Evolutionary conservation across 2,329 filamentous ascomycete species (phyloP).

Genomic region (Zymoseptoria ardabiliae): DNA sequence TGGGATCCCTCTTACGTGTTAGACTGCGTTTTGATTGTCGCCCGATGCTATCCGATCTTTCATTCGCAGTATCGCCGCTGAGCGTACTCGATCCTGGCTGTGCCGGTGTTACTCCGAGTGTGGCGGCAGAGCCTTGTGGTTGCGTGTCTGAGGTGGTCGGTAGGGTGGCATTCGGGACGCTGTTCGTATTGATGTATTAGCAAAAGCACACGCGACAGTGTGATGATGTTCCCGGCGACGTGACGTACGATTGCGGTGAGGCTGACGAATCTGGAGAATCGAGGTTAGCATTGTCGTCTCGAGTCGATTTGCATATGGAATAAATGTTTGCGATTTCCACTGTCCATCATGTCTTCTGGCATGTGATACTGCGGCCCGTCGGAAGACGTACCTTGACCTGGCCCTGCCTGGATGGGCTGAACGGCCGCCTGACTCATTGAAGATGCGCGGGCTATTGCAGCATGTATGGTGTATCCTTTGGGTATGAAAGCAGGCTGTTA

Average conservation of each 20-base stretch:
- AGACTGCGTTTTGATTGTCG: slow-evolving; percentile 41
- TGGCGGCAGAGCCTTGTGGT: slow-evolving; percentile 3
- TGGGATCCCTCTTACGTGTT: slow-evolving; percentile 38
- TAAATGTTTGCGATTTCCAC: not conserved
- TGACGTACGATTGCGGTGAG: slow-evolving; percentile 17
- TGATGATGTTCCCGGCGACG: slow-evolving; percentile 12
- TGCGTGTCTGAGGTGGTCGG: slow-evolving; percentile 4
- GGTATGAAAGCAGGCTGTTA: not conserved
- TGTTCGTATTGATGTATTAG: slow-evolving; percentile 8
- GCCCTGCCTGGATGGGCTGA: slow-evolving; percentile 19
- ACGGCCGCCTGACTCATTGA: slow-evolving; percentile 24
- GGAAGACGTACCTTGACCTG: slow-evolving; percentile 19
- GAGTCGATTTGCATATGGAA: not conserved
- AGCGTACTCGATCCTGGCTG: slow-evolving; percentile 28
- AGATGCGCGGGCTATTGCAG: slow-evolving; percentile 11
- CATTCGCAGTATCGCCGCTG: slow-evolving; percentile 39
- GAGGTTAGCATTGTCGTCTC: slow-evolving; percentile 4
- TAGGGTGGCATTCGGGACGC: slow-evolving; percentile 12
- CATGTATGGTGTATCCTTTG: slow-evolving; percentile 9
- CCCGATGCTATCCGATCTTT: slow-evolving; percentile 37
- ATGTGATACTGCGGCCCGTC: slow-evolving; percentile 5
- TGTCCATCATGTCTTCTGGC: not conserved
- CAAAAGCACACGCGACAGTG: slow-evolving; percentile 10
- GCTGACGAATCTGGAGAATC: slow-evolving; percentile 14
- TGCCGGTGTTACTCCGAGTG: slow-evolving; percentile 9